Base-by-base conservation (phyloP, 129 eudicot species). In the Scalesia atractyloides region DNA sequence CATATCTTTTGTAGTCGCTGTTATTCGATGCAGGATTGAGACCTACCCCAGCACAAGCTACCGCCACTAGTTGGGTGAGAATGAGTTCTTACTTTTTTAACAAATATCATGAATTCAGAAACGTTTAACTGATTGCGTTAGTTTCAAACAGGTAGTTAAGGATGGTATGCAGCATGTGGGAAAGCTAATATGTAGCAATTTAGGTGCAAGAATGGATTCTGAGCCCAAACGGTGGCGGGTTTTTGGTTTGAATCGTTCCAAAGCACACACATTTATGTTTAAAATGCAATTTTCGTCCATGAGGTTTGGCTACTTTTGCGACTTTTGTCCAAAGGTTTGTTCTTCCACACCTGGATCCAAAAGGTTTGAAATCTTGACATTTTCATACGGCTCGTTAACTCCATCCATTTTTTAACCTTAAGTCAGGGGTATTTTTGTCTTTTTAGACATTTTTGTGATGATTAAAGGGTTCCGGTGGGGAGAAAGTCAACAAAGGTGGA, bases 141-240 rank as follows among this genome's bases (percentile, higher is more conserved):
- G 58, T 77, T 60, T 59, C 5, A 8, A 66, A 67, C 92, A 95
- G 97, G 76, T 95, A 79, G 76, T 95, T 41, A 95, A 90, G 75
- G 99, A 95, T 47, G 97, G 99, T 41, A 95, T 95, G 99, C 94
- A 95, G 87, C 97, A 94, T 53, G 88, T 80, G 50, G 97, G 99
- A 61, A 90, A 94, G 74, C 89, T 94, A 58, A 88, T 94, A 76
- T 94, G 99, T 81, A 90, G 99, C 86, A 94, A 81, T 78, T 85
- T 94, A 75, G 99, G 99, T 67, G 90, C 99, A 68, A 88, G 97
- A 73, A 95, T 90, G 97, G 99, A 95, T 83, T 95, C 99, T 5
- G 97, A 95, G 73, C 97, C 99, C 46, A 94, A 94, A 79, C 80
- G 96, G 30, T 94, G 99, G 97, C 90, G 99, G 58, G 76, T 94